These are phyloP conservation scores for Leptodermis oblonga DNA, from an alignment of 257 asterid species.

Conservation along the genomic window DNA sequence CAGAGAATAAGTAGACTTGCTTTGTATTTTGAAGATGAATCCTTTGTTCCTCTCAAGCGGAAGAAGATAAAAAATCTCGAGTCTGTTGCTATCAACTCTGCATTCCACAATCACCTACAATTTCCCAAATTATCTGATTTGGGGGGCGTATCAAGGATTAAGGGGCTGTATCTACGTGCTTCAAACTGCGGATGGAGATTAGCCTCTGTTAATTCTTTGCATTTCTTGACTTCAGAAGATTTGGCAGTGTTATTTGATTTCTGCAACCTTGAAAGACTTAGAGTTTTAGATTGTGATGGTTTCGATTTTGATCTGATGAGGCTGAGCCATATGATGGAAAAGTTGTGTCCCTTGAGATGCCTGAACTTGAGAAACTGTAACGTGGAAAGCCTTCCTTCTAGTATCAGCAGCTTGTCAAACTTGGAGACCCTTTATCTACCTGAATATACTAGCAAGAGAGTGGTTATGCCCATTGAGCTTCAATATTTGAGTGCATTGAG, in stretches of 20 bases:
- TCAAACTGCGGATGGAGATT: background rate
- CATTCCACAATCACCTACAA: too few relatives aligned
- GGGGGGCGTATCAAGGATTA: background rate
- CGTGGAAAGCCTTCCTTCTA: background rate
- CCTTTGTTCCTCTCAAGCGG: background rate
- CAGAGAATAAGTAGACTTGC: background rate
- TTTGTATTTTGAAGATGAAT: background rate
- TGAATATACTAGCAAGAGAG: background rate
- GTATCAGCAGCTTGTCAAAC: background rate
- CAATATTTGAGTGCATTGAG: background rate
- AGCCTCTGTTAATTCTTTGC: background rate
- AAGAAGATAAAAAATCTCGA: background rate
- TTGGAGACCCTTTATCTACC: background rate
- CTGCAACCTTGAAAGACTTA: background rate
- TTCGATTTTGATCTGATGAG: background rate
- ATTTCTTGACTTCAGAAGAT: background rate
- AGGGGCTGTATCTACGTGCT: background rate
- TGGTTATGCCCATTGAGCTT: conserved; percentile 4
- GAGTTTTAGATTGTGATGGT: background rate
- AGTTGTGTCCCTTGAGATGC: background rate
- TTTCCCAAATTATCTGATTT: background rate
- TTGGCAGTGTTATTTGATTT: background rate
- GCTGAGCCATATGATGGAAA: background rate
- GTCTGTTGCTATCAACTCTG: background rate
- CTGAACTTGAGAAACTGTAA: background rate